phyloP scores from a whole-genome alignment of 2,329 filamentous ascomycete species.

The Plectosphaerella sp. region DNA sequence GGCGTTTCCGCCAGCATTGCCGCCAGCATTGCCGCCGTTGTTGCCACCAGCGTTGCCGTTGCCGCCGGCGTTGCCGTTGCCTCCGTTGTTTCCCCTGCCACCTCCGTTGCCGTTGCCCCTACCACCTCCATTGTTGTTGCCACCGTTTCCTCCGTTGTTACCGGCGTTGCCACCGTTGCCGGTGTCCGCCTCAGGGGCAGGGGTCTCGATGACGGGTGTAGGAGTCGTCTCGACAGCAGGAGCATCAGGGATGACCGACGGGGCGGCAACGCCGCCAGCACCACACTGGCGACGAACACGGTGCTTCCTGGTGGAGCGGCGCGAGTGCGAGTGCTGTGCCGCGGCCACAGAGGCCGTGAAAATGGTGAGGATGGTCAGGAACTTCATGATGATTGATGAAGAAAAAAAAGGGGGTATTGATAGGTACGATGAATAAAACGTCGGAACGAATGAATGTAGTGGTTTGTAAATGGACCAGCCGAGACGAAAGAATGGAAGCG shows the following conservation, averaged over 20 bases:
- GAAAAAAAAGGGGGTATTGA: too few species aligned
- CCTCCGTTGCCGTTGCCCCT: too few species aligned
- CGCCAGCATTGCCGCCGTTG: conserved; percentile 3
- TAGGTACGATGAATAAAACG: too few species aligned
- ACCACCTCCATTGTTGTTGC: not conserved
- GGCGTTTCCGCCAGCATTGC: not conserved
- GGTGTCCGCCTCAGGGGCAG: conserved; percentile 4
- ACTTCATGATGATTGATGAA: conserved; percentile 13
- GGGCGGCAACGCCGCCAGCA: not conserved
- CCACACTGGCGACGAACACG: not conserved
- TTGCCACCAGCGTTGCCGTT: not conserved
- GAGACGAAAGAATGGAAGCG: too few species aligned
- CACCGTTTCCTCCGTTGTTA: not conserved
- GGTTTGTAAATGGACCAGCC: too few species aligned
- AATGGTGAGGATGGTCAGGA: conserved; percentile 15
- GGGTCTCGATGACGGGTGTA: not conserved
- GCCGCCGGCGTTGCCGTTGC: not conserved
- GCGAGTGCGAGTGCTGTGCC: conserved; percentile 6
- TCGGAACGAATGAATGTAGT: too few species aligned
- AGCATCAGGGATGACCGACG: not conserved
- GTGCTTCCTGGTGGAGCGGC: conserved; percentile 1
- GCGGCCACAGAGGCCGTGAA: conserved; percentile 13
- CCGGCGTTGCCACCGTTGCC: conserved; percentile 4
- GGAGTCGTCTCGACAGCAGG: not conserved
- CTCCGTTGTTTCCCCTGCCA: too few species aligned